Base-by-base conservation (phyloP, 2,329 filamentous ascomycete species). In the Epichloe glyceriae region DNA sequence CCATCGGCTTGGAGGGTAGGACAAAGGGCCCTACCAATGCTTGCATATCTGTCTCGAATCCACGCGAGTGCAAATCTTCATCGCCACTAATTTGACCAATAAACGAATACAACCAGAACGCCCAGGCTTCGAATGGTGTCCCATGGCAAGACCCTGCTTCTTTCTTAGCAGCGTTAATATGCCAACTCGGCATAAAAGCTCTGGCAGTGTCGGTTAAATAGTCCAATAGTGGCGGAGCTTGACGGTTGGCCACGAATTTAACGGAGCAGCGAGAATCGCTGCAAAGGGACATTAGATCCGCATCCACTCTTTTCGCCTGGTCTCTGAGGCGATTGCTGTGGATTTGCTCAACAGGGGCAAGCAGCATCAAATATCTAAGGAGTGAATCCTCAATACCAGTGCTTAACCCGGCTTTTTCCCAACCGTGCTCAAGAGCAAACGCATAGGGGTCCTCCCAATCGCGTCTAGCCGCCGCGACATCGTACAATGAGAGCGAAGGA, bases 401-500 rank as follows among this genome's bases (percentile, higher is more conserved):
- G 2, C 52, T 41, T 1, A 57, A 49, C n/a, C 61, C 55, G 2
- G 59, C 60, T 35, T 61, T 53, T 11, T 66, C 57, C 70, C 70
- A 72, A 8, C 67, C 66, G 3, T 64, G 52, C 8, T 61, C 52
- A 0, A 50, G 26, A 1, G 62, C 66, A 3, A 53, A 30, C 4
- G 56, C 55, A 19, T 55, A 49, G 3, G 59, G 59, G 8, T 55
- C 47, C 3, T n/a, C 37, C 71, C 71, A 73, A 49, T 71, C 66
- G 2, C 57, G 59, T 22, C 58, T 57, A 19, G 57, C 55, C 5
- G 63, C 69, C 49, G 64, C 63, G 22, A 73, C 62, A 52, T 74
- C 73, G 56, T 73, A 73, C 4, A 76, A 48, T 1, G 62, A 65
- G 33, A 79, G 61, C 2, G 67, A 63, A 0, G 73, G 73, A 44